Base-by-base conservation (phyloP, 805 yeast genomes). In the Hanseniaspora guilliermondii region DNA sequence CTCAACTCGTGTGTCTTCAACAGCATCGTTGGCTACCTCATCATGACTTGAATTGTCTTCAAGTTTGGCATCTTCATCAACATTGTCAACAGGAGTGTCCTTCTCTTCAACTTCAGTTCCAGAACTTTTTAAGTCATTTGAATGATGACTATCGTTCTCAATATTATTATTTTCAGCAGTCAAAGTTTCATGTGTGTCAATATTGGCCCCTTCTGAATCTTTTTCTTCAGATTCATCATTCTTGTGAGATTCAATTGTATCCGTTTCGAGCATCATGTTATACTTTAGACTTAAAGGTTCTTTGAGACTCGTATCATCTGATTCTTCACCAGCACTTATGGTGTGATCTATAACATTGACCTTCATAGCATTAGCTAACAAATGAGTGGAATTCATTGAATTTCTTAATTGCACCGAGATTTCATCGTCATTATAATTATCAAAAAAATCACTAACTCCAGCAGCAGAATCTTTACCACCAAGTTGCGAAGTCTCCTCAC, bases 381-480 rank as follows among this genome's bases (percentile, higher is more conserved):
- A 8, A 30, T 53, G 35, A 9, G 47, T 36, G 24, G 48, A 47
- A 11, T 36, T 41, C 30, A 46, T 19, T 11, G 56, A 48, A 14
- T 38, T 42, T 42, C 56, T 36, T 19, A 54, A 11, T 25, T 48
- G 46, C 4, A 54, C 46, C 1, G 56, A 54, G 1, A 41, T n/a
- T 14, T 38, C 45, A 30, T 44, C 55, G 35, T 53, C 53, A n/a
- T 41, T 42, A 24, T 55, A 53, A 11, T 49, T 41, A 27, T 55
- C 57, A 42, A 45, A 48, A 49, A 45, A 25, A 50, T 59, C 39
- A 57, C 59, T 49, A 11, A 56, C 50, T 17, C 54, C 57, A 16
- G 54, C 38, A 17, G 25, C 32, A 19, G 46, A 33, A 21, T 38
- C 47, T 24, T 27, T 52, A 14, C 47, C 53, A 16, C 39, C 33